Percentiles rank a stretch among this genome's conserved stretches.
These are phyloP conservation scores for Pichia gijzeniarum DNA, from an alignment of 805 yeast genomes.

Conservation along the genomic window DNA sequence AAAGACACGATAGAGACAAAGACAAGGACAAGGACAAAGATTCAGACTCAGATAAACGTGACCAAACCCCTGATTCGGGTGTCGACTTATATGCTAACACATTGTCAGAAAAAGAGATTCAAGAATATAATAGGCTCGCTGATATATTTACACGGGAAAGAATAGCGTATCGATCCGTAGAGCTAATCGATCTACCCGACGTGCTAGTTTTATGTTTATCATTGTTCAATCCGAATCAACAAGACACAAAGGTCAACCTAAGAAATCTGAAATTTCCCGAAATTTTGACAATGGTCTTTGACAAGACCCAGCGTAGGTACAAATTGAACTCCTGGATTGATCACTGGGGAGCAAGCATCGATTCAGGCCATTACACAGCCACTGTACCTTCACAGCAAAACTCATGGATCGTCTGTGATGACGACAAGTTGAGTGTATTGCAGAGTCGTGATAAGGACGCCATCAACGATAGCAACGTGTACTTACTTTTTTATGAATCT, in stretches of 20 bases:
- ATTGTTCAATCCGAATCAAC: slow-evolving; percentile 26
- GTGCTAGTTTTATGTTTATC: slow-evolving; percentile 30
- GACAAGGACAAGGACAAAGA: background rate
- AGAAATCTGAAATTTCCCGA: slow-evolving; percentile 21
- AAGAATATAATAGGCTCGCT: slow-evolving; percentile 19
- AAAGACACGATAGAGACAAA: background rate
- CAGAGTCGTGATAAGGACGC: slow-evolving; percentile 32
- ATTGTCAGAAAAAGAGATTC: slow-evolving; percentile 18
- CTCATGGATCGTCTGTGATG: slow-evolving; percentile 72
- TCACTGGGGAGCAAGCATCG: slow-evolving; percentile 56
- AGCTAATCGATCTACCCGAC: slow-evolving; percentile 32
- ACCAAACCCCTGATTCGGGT: background rate
- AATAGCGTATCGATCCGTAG: slow-evolving; percentile 25
- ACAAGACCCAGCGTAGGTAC: slow-evolving; percentile 38
- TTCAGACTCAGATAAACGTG: slow-evolving; percentile 2
- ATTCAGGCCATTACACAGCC: slow-evolving; percentile 74
- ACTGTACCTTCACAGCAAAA: slow-evolving; percentile 46
- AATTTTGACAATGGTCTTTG: slow-evolving; percentile 30
- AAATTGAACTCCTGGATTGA: slow-evolving; percentile 58
- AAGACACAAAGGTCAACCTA: slow-evolving; percentile 21
- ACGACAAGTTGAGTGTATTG: slow-evolving; percentile 47
- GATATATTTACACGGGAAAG: slow-evolving; percentile 20
- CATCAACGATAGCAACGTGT: slow-evolving; percentile 48
- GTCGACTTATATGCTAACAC: slow-evolving; percentile 9
- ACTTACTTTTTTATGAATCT: slow-evolving; percentile 53